Percentiles rank a stretch among this genome's conserved stretches.
Conservation (phyloP, 805 yeast species). For the Groenewaldozyma tartarivorans region DNA sequence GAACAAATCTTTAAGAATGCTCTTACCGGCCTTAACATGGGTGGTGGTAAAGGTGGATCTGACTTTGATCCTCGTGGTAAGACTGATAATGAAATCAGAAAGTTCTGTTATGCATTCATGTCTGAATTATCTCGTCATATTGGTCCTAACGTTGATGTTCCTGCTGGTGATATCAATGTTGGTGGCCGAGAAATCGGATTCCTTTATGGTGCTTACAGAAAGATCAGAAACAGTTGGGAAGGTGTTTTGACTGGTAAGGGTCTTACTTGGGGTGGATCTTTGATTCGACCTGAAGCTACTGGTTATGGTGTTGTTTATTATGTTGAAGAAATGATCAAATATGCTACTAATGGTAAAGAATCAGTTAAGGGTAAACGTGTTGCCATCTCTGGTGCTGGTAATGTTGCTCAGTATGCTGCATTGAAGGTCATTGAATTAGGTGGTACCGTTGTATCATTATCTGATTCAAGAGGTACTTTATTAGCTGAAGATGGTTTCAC, state of each 20-base stretch:
- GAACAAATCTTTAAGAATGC: slow-evolving; percentile 99
- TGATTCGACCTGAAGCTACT: slow-evolving; percentile 98
- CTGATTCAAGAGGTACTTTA: slow-evolving; percentile 91
- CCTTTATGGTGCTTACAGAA: slow-evolving; percentile 95
- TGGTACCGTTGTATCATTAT: slow-evolving; percentile 84
- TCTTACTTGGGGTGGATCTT: slow-evolving; percentile 96
- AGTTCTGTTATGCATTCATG: slow-evolving; percentile 95
- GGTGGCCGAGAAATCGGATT: slow-evolving; percentile 95
- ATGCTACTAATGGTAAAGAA: slow-evolving; percentile 84
- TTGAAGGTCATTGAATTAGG: slow-evolving; percentile 95
- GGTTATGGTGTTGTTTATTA: slow-evolving; percentile 97
- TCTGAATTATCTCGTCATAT: slow-evolving; percentile 90
- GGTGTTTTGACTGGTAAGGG: slow-evolving; percentile 99
- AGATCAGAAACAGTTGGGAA: slow-evolving; percentile 82
- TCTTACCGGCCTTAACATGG: slow-evolving; percentile 92
- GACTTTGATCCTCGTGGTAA: slow-evolving; percentile 97
- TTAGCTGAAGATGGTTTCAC: slow-evolving; percentile 72
- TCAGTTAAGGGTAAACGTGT: slow-evolving; percentile 88
- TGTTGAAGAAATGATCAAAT: slow-evolving; percentile 95
- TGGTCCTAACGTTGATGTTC: slow-evolving; percentile 96
- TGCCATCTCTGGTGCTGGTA: slow-evolving; percentile 96
- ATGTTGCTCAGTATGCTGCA: slow-evolving; percentile 99
- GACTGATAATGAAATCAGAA: slow-evolving; percentile 87
- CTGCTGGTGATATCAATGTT: slow-evolving; percentile 99
- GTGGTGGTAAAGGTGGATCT: slow-evolving; percentile 99